Evolutionary conservation across 1,284 basidiomycete genomes (phyloP).

Genomic region (Ganoderma multipileum): DNA sequence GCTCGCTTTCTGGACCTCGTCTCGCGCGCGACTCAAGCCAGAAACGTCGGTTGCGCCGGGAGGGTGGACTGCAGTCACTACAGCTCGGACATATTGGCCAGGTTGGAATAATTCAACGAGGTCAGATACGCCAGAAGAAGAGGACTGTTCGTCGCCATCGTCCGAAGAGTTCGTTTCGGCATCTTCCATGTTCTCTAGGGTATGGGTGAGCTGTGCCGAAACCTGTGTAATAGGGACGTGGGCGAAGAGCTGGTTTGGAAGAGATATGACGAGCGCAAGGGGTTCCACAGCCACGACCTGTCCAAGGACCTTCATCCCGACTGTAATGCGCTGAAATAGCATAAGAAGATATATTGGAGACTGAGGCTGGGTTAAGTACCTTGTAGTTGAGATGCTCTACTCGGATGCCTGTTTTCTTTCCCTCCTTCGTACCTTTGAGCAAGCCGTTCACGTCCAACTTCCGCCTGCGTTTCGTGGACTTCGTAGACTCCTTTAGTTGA

Average conservation of each 20-base stretch:
- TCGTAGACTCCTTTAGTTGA: constrained; percentile 43
- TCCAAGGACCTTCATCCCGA: constrained; percentile 88
- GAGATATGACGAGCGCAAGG: constrained; percentile 89
- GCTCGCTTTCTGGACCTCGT: constrained; percentile 72
- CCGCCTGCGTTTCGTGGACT: constrained; percentile 51
- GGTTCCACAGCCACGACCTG: constrained; percentile 90
- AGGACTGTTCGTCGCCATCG: constrained; percentile 47
- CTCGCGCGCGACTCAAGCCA: constrained; percentile 64
- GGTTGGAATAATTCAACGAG: constrained; percentile 79
- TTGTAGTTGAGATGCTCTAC: constrained; percentile 97
- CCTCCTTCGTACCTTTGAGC: constrained; percentile 40
- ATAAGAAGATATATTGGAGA: not conserved
- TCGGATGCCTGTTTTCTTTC: constrained; percentile 59
- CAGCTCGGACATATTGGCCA: constrained; percentile 88
- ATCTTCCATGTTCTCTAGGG: constrained; percentile 69
- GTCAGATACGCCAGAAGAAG: constrained; percentile 60
- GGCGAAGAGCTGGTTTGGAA: constrained; percentile 94
- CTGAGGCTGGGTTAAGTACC: constrained; percentile 46
- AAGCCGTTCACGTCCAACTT: constrained; percentile 57
- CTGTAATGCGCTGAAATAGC: constrained; percentile 69
- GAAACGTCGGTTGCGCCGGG: constrained; percentile 65
- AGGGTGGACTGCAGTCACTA: constrained; percentile 73
- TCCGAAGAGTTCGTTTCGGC: constrained; percentile 54
- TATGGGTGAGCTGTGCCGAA: constrained; percentile 81
- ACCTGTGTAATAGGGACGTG: constrained; percentile 97